Evolutionary conservation across 805 yeast genomes (phyloP), one percentile per base, ranked within the genome.

Genomic region (Torulaspora delbrueckii): DNA sequence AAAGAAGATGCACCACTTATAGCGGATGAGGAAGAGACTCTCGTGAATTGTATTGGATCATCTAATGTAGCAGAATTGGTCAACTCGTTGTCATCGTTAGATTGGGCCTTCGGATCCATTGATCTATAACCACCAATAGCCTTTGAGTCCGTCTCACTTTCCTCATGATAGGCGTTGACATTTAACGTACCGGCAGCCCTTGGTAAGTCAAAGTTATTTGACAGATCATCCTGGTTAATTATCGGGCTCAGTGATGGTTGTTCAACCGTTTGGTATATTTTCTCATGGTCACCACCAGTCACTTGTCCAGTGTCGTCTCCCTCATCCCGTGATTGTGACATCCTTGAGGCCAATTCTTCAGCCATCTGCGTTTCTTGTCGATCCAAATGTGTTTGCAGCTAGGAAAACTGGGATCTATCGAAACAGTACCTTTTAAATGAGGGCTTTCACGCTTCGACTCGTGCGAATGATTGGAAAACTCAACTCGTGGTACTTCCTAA

Each of bases 131-230:
- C 54, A 16, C 38, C 35, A 14, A 34, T 13, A 12, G 40, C 47
- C 16, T 38, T 39, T 12, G 28, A 19, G 26, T 44, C 40, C 22
- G 27, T 38, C 3, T 44, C 43, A 18, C 27, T 38, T n/a, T 44
- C 48, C 1, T 45, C 53, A 6, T 55, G 65, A 30, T 76, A 55
- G 1, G 77, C 83, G 28, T 66, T 73, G 42, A 77, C 77, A 42
- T 72, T 66, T 45, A 70, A 59, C 0, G 76, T 69, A 2, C 74
- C 79, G 0, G 76, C 74, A 51, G 69, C 62, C 24, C 79, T 59
- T 6, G 79, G 79, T 13, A 73, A 52, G 28, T 45, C 54, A 32
- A 42, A 50, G 4, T 28, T 30, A 5, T 37, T 18, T 9, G 39
- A 8, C 23, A 13, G n/a, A 8, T 18, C n/a, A 10, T 14, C 19